Percentiles rank a stretch among this genome's conserved stretches.
phyloP scores from a whole-genome alignment of 1,284 basidiomycete genomes.

The Rhizoctonia solani region DNA sequence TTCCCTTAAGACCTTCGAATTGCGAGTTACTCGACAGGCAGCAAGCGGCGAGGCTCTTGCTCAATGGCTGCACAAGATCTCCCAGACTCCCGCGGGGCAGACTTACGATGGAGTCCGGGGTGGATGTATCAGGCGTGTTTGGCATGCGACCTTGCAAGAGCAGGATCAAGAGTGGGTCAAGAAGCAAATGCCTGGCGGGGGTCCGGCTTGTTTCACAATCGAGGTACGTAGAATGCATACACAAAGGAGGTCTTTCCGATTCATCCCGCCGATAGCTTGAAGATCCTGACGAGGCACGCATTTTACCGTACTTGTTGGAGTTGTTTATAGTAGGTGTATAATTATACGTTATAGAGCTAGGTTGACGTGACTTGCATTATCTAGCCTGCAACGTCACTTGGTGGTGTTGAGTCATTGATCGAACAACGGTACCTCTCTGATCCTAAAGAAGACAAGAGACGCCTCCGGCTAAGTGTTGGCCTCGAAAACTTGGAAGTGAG shows the following conservation, averaged over 20 bases:
- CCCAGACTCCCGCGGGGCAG: slow-evolving; percentile 52
- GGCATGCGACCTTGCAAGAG: slow-evolving; percentile 79
- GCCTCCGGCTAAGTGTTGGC: slow-evolving; percentile 77
- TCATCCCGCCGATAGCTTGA: slow-evolving; percentile 48
- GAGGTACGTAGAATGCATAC: slow-evolving; percentile 49
- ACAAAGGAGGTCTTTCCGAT: slow-evolving; percentile 45
- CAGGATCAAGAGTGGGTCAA: slow-evolving; percentile 61
- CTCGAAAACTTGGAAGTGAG: slow-evolving; percentile 76
- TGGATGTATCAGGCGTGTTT: slow-evolving; percentile 68
- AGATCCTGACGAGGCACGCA: slow-evolving; percentile 43
- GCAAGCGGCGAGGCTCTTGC: slow-evolving; percentile 73
- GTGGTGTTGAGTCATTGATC: slow-evolving; percentile 87
- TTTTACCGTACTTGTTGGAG: slow-evolving; percentile 65
- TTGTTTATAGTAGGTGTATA: slow-evolving; percentile 68
- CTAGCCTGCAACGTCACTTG: slow-evolving; percentile 86
- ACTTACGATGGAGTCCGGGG: slow-evolving; percentile 60
- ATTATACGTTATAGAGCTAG: background rate
- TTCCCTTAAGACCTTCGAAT: slow-evolving; percentile 80
- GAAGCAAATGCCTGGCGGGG: slow-evolving; percentile 81
- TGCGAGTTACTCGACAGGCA: slow-evolving; percentile 81
- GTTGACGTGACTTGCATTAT: background rate
- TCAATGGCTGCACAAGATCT: slow-evolving; percentile 68
- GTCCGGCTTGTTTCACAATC: slow-evolving; percentile 79
- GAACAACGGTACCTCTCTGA: slow-evolving; percentile 79
- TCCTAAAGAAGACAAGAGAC: slow-evolving; percentile 64